Evolutionary conservation across 768 basidiomycete species (phyloP), one percentile per base, ranked within the genome.

Genomic region (Leucosporidium yakuticum): DNA sequence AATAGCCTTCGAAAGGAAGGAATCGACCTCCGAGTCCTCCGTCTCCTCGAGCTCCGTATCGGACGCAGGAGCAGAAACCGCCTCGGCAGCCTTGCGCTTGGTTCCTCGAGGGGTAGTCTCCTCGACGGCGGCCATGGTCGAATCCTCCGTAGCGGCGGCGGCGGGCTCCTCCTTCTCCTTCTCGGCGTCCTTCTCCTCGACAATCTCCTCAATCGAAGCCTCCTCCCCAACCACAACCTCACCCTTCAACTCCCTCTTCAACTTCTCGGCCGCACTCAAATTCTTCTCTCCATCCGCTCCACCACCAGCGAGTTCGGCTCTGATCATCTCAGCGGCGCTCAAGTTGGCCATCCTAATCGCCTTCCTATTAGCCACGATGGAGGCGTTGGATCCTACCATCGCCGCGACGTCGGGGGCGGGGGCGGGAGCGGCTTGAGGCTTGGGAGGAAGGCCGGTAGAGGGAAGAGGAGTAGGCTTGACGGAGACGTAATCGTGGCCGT

Each of bases 321-420:
- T 94, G 75, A 98, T 83, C 78, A 88, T 85, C 78, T 98, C 91
- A 64, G 94, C 94, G 55, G 95, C 95, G 81, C 86, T 91, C 86
- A 98, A 85, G 77, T 98, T 98, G 34, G 95, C 95, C 85, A 95
- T 87, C 68, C 94, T 86, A 71, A 96, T 91, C 31, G 89, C 90
- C 70, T 86, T 85, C 51, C 91, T 86, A 78, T 95, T 95, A 59
- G 88, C 87, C 34, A 94, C 91, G 67, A 95, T 86, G 78, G 93
- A 90, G 59, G 75, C 70, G 78, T 94, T 95, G n/a, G 88, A 88
- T 27, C 90, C 90, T 51, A 85, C 87, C 62, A 94, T 81, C 1
- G 19, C 15, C 14, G 69, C 50, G 17, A 57, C 73, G 21, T 60
- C 56, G 11, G 49, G 60, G 2, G 54, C 65, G 44, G 36, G 61